phyloP scores from a whole-genome alignment of 2,329 filamentous ascomycete genomes.

The Fusarium hostae region DNA sequence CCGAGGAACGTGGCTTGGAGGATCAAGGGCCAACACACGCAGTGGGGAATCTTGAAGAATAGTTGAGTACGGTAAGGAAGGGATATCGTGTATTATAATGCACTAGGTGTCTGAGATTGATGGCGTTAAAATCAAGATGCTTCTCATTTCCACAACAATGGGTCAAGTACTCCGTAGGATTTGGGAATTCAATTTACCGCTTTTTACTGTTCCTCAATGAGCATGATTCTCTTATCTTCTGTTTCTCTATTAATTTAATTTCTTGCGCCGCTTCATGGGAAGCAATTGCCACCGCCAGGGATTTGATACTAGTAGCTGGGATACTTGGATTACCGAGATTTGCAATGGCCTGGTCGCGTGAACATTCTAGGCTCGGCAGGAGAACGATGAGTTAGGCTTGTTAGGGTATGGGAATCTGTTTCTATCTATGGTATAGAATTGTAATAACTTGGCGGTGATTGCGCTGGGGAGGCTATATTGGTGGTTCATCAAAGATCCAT shows the following conservation, averaged over 20 bases:
- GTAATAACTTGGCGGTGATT: slow-evolving; percentile 19
- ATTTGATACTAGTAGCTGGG: slow-evolving; percentile 11
- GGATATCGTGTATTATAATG: slow-evolving; percentile 4
- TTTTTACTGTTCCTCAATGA: not conserved
- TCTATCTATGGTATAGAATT: slow-evolving; percentile 35
- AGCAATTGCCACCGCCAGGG: slow-evolving; percentile 13
- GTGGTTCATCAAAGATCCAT: slow-evolving; percentile 13
- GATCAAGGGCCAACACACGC: slow-evolving; percentile 4
- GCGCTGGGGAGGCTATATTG: slow-evolving; percentile 3
- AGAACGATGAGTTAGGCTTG: not conserved
- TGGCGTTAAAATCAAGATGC: slow-evolving; percentile 3
- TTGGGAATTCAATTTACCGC: not conserved
- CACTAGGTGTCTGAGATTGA: slow-evolving; percentile 30
- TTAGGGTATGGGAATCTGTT: slow-evolving; percentile 19
- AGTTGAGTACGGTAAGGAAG: not conserved
- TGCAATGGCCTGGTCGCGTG: slow-evolving; percentile 31
- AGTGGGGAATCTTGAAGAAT: slow-evolving; percentile 19
- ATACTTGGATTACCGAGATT: slow-evolving; percentile 39
- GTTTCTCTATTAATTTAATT: slow-evolving; percentile 5
- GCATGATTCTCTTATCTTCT: slow-evolving; percentile 2
- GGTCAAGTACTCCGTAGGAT: not conserved
- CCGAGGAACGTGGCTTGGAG: slow-evolving; percentile 3
- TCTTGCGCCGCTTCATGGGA: not conserved
- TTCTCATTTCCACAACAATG: slow-evolving; percentile 2
- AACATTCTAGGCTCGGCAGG: not conserved